phyloP scores from a whole-genome alignment of 495 filamentous ascomycete species.

The Neurospora terricola region DNA sequence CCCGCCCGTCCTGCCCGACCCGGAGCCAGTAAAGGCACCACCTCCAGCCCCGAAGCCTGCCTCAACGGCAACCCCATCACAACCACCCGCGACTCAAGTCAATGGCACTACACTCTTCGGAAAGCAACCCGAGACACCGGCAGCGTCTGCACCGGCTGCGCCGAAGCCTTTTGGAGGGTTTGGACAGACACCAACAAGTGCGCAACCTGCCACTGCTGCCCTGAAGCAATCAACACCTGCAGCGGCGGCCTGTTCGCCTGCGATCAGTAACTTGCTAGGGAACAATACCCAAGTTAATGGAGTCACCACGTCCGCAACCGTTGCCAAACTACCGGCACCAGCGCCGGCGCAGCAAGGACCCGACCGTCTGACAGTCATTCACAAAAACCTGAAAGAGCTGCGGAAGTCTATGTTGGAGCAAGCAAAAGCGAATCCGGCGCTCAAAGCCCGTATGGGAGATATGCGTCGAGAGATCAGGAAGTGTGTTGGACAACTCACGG shows the following conservation, averaged over 20 bases:
- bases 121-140: background rate
- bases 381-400: constrained; percentile 62
- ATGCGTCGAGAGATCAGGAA: constrained; percentile 63
- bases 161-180: background rate
- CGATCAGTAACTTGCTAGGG: background rate
- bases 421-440: constrained; percentile 28
- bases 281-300: constrained; percentile 5
- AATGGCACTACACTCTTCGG: constrained; percentile 1
- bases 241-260: background rate
- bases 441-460: constrained; percentile 62
- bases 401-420: constrained; percentile 46
- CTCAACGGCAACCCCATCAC: constrained; percentile 1
- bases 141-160: background rate
- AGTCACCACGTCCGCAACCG: background rate
- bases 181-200: background rate
- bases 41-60: constrained; percentile 2
- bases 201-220: background rate
- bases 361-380: constrained; percentile 54
- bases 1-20: constrained; percentile 27
- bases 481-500: constrained; percentile 63
- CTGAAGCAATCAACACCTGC: background rate
- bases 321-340: background rate
- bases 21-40: constrained; percentile 10
- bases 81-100: background rate
- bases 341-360: background rate